These are phyloP conservation scores for Fraxinus latifolia DNA, from an alignment of 305 asterid species.

Conservation along the genomic window DNA sequence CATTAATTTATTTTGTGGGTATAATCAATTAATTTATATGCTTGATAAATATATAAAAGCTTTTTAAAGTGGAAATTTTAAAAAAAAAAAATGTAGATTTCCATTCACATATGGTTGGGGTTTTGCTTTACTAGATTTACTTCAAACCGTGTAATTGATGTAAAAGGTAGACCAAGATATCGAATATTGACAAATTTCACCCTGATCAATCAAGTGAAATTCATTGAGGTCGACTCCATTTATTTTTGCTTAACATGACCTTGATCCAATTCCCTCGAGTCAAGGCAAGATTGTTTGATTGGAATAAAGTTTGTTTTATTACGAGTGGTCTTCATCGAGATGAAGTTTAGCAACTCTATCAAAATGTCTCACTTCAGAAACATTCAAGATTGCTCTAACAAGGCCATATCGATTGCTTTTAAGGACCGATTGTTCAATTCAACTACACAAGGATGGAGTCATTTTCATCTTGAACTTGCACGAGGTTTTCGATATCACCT, in stretches of 20 bases:
- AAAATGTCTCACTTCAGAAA: background rate
- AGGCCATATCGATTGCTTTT: background rate
- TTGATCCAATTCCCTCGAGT: background rate
- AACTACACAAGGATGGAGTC: background rate
- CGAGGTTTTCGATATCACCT: background rate
- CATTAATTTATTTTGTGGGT: background rate
- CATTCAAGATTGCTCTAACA: background rate
- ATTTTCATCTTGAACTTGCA: background rate
- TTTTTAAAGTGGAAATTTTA: background rate
- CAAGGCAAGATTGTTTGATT: background rate
- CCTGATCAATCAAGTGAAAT: background rate
- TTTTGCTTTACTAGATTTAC: background rate
- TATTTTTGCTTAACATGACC: background rate
- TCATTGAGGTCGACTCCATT: no score
- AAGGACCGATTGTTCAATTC: background rate
- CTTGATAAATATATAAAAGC: background rate
- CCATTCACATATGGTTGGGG: background rate
- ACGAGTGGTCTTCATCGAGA: background rate
- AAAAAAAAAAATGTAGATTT: background rate
- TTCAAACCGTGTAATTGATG: background rate
- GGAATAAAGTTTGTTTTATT: background rate
- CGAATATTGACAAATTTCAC: background rate
- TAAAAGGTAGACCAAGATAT: background rate
- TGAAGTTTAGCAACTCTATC: background rate
- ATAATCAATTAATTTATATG: background rate